A percentile compares a stretch with the other conserved stretches of the same genome.
phyloP scores from a whole-genome alignment of 2,329 filamentous ascomycete species.

The Sporothrix brunneoviolacea region DNA sequence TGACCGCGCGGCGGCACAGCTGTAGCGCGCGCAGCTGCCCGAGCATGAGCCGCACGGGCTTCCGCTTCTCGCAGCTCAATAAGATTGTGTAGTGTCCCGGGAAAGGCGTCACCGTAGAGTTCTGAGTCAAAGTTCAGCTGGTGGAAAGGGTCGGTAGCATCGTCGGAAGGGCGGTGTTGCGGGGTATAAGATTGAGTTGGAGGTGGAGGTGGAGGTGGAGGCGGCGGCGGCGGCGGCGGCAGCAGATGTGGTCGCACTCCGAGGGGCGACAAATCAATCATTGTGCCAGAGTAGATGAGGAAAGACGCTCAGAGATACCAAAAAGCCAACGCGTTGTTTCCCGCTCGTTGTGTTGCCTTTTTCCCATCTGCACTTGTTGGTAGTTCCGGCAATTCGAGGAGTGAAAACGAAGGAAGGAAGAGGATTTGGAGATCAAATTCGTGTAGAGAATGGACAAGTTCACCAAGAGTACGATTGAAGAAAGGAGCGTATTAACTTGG shows the following conservation, averaged over 20 bases:
- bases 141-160: slow-evolving; percentile 2
- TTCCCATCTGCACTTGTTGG: too few relatives aligned
- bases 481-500: too few relatives aligned
- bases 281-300: neutral
- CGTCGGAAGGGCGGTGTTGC: neutral
- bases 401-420: too few relatives aligned
- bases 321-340: too few relatives aligned
- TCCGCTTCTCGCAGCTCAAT: slow-evolving; percentile 13
- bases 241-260: neutral
- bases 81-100: slow-evolving; percentile 10
- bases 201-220: neutral
- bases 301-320: too few relatives aligned
- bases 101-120: slow-evolving; percentile 9
- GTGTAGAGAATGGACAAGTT: too few relatives aligned
- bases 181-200: neutral
- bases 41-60: slow-evolving; percentile 6
- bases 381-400: too few relatives aligned
- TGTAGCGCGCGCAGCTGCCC: neutral
- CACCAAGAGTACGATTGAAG: too few relatives aligned
- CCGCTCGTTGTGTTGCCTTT: too few relatives aligned
- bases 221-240: neutral
- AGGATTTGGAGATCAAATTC: too few relatives aligned
- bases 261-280: slow-evolving; percentile 15
- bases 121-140: slow-evolving; percentile 11
- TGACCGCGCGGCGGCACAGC: neutral